Percentiles rank a stretch among this genome's conserved stretches.
These are phyloP conservation scores for Bacidia rubella DNA, from an alignment of 495 filamentous ascomycete genomes.

Conservation along the genomic window DNA sequence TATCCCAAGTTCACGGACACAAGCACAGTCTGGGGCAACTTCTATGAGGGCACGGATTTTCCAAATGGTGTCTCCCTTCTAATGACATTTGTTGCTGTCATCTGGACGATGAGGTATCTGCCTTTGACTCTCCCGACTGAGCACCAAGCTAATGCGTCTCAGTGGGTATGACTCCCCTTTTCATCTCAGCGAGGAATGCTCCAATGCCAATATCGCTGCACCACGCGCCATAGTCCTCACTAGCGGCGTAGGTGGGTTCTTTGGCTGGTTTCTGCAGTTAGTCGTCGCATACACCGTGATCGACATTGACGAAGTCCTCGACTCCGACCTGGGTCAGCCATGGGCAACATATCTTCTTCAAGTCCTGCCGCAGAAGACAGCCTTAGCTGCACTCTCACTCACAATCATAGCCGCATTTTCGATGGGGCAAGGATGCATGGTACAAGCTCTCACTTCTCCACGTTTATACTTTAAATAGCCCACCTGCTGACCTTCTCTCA, in stretches of 20 bases:
- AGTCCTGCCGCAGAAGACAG: slow-evolving; percentile 49
- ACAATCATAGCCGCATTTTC: slow-evolving; percentile 67
- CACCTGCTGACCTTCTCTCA: neutral
- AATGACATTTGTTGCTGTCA: slow-evolving; percentile 62
- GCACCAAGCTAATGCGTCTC: neutral
- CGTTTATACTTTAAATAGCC: neutral
- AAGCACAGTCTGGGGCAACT: slow-evolving; percentile 54
- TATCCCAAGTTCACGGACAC: slow-evolving; percentile 49
- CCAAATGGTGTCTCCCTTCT: slow-evolving; percentile 57
- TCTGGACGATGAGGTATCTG: slow-evolving; percentile 38
- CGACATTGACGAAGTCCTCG: slow-evolving; percentile 47
- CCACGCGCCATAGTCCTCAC: slow-evolving; percentile 70
- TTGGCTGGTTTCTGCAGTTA: slow-evolving; percentile 65
- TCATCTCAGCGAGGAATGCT: slow-evolving; percentile 65
- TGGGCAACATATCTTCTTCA: slow-evolving; percentile 66
- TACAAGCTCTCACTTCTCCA: neutral
- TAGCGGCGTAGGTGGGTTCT: slow-evolving; percentile 48
- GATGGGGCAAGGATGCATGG: slow-evolving; percentile 78
- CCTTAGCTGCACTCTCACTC: slow-evolving; percentile 51
- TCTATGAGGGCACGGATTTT: slow-evolving; percentile 56
- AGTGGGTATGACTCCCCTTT: slow-evolving; percentile 60
- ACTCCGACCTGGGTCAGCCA: slow-evolving; percentile 56
- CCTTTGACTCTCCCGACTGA: neutral
- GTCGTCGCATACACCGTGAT: slow-evolving; percentile 70
- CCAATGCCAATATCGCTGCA: slow-evolving; percentile 60